These are phyloP conservation scores for Gracilaria vermiculophylla DNA, from an alignment of 23 red algal species.

Conservation along the genomic window DNA sequence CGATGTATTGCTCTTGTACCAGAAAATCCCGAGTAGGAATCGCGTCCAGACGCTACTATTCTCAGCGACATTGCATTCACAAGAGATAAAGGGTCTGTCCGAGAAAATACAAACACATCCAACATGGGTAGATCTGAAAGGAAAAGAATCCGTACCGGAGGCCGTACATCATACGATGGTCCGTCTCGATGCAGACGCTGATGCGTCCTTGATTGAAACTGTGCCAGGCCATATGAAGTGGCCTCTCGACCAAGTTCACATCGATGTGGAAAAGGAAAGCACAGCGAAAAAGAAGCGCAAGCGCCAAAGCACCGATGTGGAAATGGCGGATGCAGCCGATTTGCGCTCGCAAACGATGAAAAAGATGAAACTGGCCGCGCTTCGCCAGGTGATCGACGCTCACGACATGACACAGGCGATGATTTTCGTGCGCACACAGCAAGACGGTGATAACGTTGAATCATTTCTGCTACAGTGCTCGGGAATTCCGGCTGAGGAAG, in stretches of 20 bases:
- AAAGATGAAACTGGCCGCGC: slow-evolving; percentile 69
- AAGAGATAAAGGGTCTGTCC: slow-evolving; percentile 58
- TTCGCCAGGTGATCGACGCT: slow-evolving; percentile 66
- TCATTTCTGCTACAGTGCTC: slow-evolving; percentile 61
- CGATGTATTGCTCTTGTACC: slow-evolving; percentile 53
- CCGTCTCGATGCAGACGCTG: slow-evolving; percentile 63
- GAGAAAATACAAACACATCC: slow-evolving; percentile 78
- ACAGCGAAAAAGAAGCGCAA: not conserved
- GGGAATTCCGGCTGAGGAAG: slow-evolving; percentile 1
- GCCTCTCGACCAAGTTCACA: slow-evolving; percentile 65
- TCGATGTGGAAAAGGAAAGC: not conserved
- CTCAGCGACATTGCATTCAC: slow-evolving; percentile 90
- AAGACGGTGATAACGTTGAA: slow-evolving; percentile 77
- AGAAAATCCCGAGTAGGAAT: slow-evolving; percentile 50
- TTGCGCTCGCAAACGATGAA: slow-evolving; percentile 71
- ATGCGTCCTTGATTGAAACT: slow-evolving; percentile 18
- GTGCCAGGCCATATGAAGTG: slow-evolving; percentile 21
- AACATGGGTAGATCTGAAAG: slow-evolving; percentile 83
- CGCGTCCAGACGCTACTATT: slow-evolving; percentile 85
- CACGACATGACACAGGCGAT: slow-evolving; percentile 86
- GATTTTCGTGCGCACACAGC: slow-evolving; percentile 88
- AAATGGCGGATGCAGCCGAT: slow-evolving; percentile 42
- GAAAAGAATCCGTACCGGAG: slow-evolving; percentile 75
- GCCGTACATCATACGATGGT: slow-evolving; percentile 81
- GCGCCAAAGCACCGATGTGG: slow-evolving; percentile 1